A percentile compares a stretch with the other conserved stretches of the same genome.
phyloP scores from a whole-genome alignment of 768 basidiomycete genomes.

The Mrakia frigida region DNA sequence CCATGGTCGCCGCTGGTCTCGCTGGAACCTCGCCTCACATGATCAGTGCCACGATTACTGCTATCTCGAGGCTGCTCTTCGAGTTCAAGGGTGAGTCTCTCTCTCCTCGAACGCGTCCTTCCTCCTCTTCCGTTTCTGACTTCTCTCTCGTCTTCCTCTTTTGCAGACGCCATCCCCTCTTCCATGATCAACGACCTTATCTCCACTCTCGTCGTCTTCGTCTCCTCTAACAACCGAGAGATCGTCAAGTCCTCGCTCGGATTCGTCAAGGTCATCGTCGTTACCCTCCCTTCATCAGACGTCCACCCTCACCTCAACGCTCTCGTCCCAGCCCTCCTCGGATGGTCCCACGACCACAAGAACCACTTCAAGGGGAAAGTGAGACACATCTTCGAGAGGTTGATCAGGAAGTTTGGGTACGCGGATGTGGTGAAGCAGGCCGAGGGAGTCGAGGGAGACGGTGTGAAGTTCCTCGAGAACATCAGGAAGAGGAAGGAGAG shows the following conservation, averaged over 20 bases:
- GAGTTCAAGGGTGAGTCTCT: constrained; percentile 77
- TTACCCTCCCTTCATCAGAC: constrained; percentile 67
- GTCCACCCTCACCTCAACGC: constrained; percentile 69
- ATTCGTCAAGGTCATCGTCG: constrained; percentile 86
- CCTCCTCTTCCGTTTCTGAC: background rate
- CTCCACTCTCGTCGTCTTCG: constrained; percentile 78
- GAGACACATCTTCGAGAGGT: constrained; percentile 91
- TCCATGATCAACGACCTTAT: constrained; percentile 78
- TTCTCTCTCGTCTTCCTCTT: background rate
- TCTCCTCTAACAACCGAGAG: constrained; percentile 84
- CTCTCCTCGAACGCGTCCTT: background rate
- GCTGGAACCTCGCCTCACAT: constrained; percentile 92
- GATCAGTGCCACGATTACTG: constrained; percentile 95
- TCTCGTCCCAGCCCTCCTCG: constrained; percentile 76
- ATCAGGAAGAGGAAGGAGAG: constrained; percentile 94
- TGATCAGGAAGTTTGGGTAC: constrained; percentile 85
- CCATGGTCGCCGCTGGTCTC: constrained; percentile 91
- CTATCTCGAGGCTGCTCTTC: constrained; percentile 85
- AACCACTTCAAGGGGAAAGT: constrained; percentile 98
- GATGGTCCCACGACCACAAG: constrained; percentile 96
- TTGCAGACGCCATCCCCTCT: constrained; percentile 60
- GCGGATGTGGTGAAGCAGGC: constrained; percentile 64
- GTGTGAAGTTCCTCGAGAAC: constrained; percentile 75
- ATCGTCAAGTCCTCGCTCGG: constrained; percentile 96
- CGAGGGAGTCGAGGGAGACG: constrained; percentile 70